Base-by-base conservation (phyloP, 352 stramenopile genomes). In the Globisporangium solare region DNA sequence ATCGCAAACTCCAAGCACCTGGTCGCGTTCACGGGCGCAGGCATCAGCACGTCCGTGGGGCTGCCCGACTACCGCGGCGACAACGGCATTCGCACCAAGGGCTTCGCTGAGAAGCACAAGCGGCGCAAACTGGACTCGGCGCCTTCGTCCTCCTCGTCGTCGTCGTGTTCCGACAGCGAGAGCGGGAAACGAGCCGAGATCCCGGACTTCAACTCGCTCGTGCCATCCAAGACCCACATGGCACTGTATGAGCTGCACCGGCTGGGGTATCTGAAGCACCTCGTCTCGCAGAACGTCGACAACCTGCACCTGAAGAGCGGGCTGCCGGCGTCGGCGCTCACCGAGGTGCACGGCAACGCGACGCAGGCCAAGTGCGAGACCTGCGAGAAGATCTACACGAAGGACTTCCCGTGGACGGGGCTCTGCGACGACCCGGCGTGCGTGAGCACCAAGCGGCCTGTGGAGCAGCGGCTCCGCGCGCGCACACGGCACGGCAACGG, bases 251-350 rank as follows among this genome's bases (percentile, higher is more conserved):
- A 94, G 55, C 68, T 94, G n/a, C 68, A 91, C 55, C 79, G 76
- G 2, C 70, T 86, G 43, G 83, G 83, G 6, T 83, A 66, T 45
- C 51, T 94, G 13, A 89, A 91, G 67, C 71, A 94, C 54, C 51
- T 94, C 13, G 79, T 94, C 43, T 89, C 81, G 2, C 83, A 94
- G 61, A 94, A 94, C 56, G 80, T 92, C 8, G 83, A 94, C 58
- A 92, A 92, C 51, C 63, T 94, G 54, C 83, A 94, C 58, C 51
- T 88, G 8, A 94, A 94, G 67, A 94, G 83, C 63, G 83, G 83
- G 0, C 47, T 94, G 0, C 78, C 81, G 0, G 61, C 78, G 0
- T 56, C 52, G 7, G 71, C 60, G 6, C 52, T 94, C 6, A 90
- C 81, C 0, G 83, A 94, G 66, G 79, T 94, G 47, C 83, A 94